Base-by-base conservation (phyloP, 768 basidiomycete species). In the Cystofilobasidium ferigula region DNA sequence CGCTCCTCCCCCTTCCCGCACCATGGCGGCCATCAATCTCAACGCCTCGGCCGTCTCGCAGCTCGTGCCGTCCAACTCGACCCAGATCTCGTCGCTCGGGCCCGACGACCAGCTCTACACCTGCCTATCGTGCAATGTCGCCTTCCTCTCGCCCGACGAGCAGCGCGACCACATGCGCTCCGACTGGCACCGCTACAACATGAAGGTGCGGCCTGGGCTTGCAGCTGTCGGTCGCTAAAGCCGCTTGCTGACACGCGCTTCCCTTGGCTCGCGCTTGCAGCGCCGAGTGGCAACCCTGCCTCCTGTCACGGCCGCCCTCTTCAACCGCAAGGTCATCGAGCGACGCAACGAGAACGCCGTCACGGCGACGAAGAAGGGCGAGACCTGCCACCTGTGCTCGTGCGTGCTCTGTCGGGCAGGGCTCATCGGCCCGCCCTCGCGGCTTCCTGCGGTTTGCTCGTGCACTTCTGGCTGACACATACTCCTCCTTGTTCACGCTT, bases 161-260 rank as follows among this genome's bases (percentile, higher is more conserved):
- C 94, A 98, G 76, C 82, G 94, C 67, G 77, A 79, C 0, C 95
- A 99, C 74, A 97, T 94, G 76, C 84, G 85, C 69, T 89, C 89
- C 30, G 95, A 99, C 76, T 87, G 88, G 76, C 95, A 99, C 78
- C 81, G 92, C 61, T 99, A 99, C 78, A 99, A 99, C 74, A 90
- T 97, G 85, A 94, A 94, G 72, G 75, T 78, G 22, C 65, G 73
- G 34, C 71, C 34, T 26, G 0, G 38, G 26, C 26, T 34, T 40
- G 22, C 32, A 7, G 7, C 22, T 24, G 22, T 22, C 24, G 42
- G 8, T 43, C 42, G 42, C 42, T 18, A 4, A 42, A 18, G 40
- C 40, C 40, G 40, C 14, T 18, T 42, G 40, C 40, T 42, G 40
- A 42, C 40, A 18, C 40, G 34, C 45, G 1, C 18, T 36, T 24